Conservation (phyloP, 78 protist species). For the Trichosphaerium sp. region DNA sequence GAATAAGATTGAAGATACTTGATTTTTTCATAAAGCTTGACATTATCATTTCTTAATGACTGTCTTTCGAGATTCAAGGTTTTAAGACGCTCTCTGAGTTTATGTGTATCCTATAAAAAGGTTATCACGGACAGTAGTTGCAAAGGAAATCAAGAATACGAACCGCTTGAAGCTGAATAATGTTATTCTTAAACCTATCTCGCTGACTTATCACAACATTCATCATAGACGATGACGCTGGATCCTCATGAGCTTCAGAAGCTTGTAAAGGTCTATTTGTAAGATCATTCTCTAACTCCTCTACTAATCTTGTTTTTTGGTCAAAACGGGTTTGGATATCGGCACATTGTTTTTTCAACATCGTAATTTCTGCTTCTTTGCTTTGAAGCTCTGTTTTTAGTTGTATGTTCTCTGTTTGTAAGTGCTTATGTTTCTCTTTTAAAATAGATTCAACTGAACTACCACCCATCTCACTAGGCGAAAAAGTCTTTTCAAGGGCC, state of each 20-base stretch:
- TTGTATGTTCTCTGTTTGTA: conserved; percentile 34
- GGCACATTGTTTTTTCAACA: too few species aligned
- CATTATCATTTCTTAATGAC: conserved; percentile 56
- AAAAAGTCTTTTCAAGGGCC: too few species aligned
- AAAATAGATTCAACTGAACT: conserved; percentile 3
- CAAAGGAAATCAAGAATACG: too few species aligned
- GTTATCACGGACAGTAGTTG: neutral
- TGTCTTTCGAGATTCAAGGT: conserved; percentile 15
- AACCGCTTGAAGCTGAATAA: conserved; percentile 34
- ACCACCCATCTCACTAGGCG: too few species aligned
- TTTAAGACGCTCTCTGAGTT: conserved; percentile 13
- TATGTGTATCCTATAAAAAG: conserved; percentile 9
- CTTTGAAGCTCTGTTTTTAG: too few species aligned
- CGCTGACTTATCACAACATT: conserved; percentile 52
- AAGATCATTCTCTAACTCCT: conserved; percentile 7
- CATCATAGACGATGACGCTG: too few species aligned
- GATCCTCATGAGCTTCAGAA: too few species aligned
- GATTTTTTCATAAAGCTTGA: conserved; percentile 67
- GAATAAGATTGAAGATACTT: conserved; percentile 59
- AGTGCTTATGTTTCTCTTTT: conserved; percentile 38
- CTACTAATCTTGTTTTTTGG: too few species aligned
- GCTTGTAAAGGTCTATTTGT: too few species aligned
- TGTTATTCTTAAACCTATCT: conserved; percentile 51
- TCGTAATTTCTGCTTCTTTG: too few species aligned
- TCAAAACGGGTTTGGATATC: too few species aligned